phyloP scores from a whole-genome alignment of 306 rosid genomes.

The Rosa lucieae region DNA sequence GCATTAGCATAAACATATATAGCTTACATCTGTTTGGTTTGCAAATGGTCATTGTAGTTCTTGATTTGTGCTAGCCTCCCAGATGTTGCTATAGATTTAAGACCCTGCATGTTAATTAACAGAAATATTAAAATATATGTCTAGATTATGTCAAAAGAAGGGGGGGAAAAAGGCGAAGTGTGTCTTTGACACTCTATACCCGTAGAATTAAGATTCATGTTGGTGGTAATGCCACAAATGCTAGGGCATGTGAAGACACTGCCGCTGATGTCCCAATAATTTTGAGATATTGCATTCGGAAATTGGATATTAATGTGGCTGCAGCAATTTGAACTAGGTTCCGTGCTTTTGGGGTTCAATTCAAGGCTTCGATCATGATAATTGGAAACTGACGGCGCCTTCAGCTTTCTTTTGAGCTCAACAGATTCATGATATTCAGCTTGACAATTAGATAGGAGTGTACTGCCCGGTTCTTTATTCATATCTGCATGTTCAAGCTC shows the following conservation, averaged over 20 bases:
- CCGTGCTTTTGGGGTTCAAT: not conserved
- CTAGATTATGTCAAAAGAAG: not conserved
- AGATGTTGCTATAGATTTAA: conserved; percentile 26
- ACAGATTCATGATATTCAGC: not conserved
- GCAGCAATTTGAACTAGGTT: conserved; percentile 32
- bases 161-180: too few species aligned
- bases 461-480: not conserved
- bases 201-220: conserved; percentile 25
- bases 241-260: conserved; percentile 29
- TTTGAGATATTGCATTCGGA: conserved; percentile 49
- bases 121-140: not conserved
- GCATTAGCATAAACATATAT: not conserved
- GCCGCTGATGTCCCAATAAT: conserved; percentile 68
- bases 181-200: conserved; percentile 12
- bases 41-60: not conserved
- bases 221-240: conserved; percentile 25
- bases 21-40: conserved; percentile 1
- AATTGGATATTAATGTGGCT: conserved; percentile 32
- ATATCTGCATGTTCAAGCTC: conserved; percentile 3
- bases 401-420: conserved; percentile 12
- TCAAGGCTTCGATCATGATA: not conserved
- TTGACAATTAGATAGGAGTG: not conserved
- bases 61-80: conserved; percentile 14
- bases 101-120: conserved; percentile 18
- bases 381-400: not conserved